phyloP scores from a whole-genome alignment of 2,329 filamentous ascomycete genomes.

The Aspergillus sp. region DNA sequence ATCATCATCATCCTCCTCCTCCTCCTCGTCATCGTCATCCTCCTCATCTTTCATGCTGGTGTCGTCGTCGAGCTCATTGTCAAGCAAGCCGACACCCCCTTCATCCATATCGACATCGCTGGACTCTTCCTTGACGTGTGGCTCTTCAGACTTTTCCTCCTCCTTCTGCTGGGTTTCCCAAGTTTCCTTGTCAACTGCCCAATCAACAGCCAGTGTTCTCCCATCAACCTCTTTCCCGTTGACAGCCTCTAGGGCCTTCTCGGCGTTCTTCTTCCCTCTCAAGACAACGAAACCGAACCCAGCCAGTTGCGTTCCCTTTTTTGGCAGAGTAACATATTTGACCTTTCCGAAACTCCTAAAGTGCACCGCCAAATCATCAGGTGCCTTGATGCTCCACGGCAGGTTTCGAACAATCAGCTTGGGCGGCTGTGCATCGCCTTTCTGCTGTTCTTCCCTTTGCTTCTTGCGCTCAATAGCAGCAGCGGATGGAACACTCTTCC shows the following conservation, averaged over 20 bases:
- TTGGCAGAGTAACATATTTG: constrained; percentile 83
- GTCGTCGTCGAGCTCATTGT: constrained; percentile 52
- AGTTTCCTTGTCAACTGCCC: constrained; percentile 88
- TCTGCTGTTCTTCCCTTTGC: constrained; percentile 62
- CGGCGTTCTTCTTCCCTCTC: constrained; percentile 85
- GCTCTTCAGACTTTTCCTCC: constrained; percentile 32
- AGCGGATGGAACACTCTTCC: constrained; percentile 45
- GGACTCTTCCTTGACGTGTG: constrained; percentile 37
- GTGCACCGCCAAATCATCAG: constrained; percentile 76
- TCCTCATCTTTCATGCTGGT: constrained; percentile 47
- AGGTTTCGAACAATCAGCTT: constrained; percentile 90
- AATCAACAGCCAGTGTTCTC: constrained; percentile 88
- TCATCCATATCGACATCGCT: constrained; percentile 63
- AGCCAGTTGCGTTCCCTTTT: constrained; percentile 70
- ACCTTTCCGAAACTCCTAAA: constrained; percentile 92
- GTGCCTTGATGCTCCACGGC: constrained; percentile 91
- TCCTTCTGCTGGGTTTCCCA: constrained; percentile 71
- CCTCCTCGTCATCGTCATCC: constrained; percentile 35
- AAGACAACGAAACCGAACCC: constrained; percentile 95
- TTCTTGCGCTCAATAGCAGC: constrained; percentile 44
- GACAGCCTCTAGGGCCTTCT: constrained; percentile 80
- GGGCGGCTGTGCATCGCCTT: constrained; percentile 64
- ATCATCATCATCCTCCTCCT: constrained; percentile 42
- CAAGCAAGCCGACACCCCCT: constrained; percentile 8
- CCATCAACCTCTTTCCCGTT: constrained; percentile 93